phyloP scores from a whole-genome alignment of 805 yeast genomes.

The Kregervanrija pseudodelftensis region DNA sequence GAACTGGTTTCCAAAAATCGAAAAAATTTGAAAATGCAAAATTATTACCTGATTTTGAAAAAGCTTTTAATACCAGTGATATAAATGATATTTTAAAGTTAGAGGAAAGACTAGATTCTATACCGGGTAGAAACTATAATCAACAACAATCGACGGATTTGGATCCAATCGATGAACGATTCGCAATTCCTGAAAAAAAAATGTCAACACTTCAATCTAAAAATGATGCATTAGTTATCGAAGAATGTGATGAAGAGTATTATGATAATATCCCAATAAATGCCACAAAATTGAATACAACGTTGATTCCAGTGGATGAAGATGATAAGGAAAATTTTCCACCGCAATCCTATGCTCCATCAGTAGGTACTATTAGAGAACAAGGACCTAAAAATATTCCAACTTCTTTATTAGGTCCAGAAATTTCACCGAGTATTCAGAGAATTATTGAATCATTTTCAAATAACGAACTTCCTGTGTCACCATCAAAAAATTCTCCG shows the following conservation, averaged over 20 bases:
- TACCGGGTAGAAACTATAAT: background rate
- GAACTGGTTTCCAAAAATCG: slow-evolving; percentile 1
- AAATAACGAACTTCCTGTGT: slow-evolving; percentile 16
- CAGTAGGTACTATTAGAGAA: background rate
- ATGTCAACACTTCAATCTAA: background rate
- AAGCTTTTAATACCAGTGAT: too few species aligned
- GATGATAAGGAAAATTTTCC: slow-evolving; percentile 27
- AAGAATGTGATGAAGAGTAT: slow-evolving; percentile 1
- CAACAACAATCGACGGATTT: slow-evolving; percentile 21
- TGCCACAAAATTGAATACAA: slow-evolving; percentile 49
- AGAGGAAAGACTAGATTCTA: background rate
- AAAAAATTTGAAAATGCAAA: too few species aligned
- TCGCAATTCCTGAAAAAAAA: too few species aligned
- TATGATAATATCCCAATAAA: slow-evolving; percentile 31
- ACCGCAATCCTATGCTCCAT: slow-evolving; percentile 2
- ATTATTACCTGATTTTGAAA: too few species aligned
- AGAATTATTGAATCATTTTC: slow-evolving; percentile 27
- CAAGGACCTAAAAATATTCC: slow-evolving; percentile 5
- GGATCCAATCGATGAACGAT: slow-evolving; percentile 13
- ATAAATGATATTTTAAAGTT: too few species aligned
- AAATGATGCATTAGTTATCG: background rate
- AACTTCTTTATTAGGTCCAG: slow-evolving; percentile 19
- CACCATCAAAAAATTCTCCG: slow-evolving; percentile 21
- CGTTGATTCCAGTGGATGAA: slow-evolving; percentile 45
- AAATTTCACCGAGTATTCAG: slow-evolving; percentile 28